These are phyloP conservation scores for Gonium pectorale DNA, from an alignment of 139 green algal genomes.

Conservation along the genomic window DNA sequence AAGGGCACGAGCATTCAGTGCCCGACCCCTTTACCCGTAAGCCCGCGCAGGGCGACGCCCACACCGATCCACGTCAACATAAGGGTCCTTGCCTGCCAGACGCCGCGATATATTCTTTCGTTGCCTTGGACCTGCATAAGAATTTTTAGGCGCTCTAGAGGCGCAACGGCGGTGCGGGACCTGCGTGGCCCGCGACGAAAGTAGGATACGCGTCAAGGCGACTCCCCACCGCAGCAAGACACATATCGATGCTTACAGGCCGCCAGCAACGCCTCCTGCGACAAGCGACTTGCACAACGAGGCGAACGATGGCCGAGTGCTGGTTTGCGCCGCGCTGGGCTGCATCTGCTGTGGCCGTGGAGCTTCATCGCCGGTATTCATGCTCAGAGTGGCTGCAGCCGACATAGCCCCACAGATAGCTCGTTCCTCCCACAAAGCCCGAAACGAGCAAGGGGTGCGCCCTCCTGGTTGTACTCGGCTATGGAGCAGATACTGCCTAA, in stretches of 20 bases:
- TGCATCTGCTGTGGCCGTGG: background rate
- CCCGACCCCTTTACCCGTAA: too few relatives aligned
- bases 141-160: conserved; percentile 97
- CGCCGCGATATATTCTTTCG: conserved; percentile 90
- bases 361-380: conserved; percentile 10
- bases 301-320: background rate
- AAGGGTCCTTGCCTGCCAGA: conserved; percentile 78
- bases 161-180: conserved; percentile 97
- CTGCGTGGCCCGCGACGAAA: conserved; percentile 62
- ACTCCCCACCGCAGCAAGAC: too few relatives aligned
- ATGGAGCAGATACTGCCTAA: too few relatives aligned
- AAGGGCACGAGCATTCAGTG: background rate
- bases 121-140: conserved; percentile 98
- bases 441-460: too few relatives aligned
- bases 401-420: conserved; percentile 13
- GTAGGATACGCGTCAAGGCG: too few relatives aligned
- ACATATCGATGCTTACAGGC: too few relatives aligned
- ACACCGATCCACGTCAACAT: conserved; percentile 8
- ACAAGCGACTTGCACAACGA: conserved; percentile 82
- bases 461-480: too few relatives aligned
- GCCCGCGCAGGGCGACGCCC: background rate
- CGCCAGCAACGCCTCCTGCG: conserved; percentile 92
- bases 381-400: conserved; percentile 23
- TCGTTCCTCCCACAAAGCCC: too few relatives aligned
- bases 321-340: background rate